phyloP scores from a whole-genome alignment of 768 basidiomycete genomes.

The Naganishia randhawae region DNA sequence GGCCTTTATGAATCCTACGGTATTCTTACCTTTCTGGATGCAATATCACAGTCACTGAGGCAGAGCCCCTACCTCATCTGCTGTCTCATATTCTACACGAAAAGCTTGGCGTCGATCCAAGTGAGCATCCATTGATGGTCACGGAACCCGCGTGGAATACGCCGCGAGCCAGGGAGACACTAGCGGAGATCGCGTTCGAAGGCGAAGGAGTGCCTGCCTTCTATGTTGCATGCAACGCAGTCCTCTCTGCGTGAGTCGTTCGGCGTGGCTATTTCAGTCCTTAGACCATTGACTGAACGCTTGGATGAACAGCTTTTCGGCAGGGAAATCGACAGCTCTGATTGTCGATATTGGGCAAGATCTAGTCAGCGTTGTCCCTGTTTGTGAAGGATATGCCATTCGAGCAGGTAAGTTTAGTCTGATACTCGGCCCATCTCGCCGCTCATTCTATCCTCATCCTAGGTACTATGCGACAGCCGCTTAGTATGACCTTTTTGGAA shows the following conservation, averaged over 20 bases:
- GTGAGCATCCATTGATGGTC: constrained; percentile 84
- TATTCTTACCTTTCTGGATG: background rate
- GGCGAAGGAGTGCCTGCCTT: constrained; percentile 91
- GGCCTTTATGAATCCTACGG: background rate
- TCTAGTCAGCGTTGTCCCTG: constrained; percentile 84
- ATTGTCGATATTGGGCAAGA: constrained; percentile 91
- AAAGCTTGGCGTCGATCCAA: constrained; percentile 68
- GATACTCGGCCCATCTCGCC: background rate
- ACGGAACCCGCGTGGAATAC: constrained; percentile 98
- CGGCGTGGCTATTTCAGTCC: constrained; percentile 2
- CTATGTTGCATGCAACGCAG: constrained; percentile 91
- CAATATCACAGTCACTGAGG: constrained; percentile 43
- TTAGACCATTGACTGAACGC: no score
- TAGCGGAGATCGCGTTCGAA: constrained; percentile 91
- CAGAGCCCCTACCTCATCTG: constrained; percentile 45
- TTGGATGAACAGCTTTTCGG: constrained; percentile 67
- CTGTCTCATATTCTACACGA: constrained; percentile 55
- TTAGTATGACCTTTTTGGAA: constrained; percentile 60
- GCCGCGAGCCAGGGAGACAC: constrained; percentile 79
- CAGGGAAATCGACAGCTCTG: constrained; percentile 93
- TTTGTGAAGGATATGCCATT: constrained; percentile 95
- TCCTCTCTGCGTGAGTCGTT: constrained; percentile 76
- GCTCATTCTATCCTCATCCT: background rate
- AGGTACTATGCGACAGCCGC: constrained; percentile 65
- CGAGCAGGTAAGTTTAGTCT: constrained; percentile 66